phyloP scores from a whole-genome alignment of 352 stramenopile species.

The Phytopythium aichiense region DNA sequence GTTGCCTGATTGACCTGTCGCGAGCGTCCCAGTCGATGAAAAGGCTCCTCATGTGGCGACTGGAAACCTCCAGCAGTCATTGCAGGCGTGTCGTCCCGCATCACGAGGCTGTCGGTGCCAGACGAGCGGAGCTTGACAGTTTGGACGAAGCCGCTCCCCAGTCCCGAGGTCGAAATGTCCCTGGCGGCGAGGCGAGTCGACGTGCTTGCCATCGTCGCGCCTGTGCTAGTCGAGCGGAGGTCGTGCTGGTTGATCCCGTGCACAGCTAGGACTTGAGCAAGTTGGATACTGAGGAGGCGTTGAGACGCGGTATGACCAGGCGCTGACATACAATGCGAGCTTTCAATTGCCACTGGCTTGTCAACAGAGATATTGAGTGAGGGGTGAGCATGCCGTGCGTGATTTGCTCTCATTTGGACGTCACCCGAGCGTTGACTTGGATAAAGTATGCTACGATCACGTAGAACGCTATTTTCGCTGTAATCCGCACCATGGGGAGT shows the following conservation, averaged over 20 bases:
- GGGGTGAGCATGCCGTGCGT: not conserved
- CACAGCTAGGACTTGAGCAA: not conserved
- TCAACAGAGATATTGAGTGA: not conserved
- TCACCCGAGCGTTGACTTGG: not conserved
- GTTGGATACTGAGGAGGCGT: not conserved
- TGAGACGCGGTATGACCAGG: too few species aligned
- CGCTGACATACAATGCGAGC: too few species aligned
- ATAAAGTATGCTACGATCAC: not conserved
- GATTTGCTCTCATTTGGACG: not conserved
- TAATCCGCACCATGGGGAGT: not conserved
- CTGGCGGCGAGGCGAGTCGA: not conserved
- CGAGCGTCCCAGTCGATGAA: not conserved
- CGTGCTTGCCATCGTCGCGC: not conserved
- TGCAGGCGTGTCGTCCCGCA: too few species aligned
- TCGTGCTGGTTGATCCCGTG: not conserved
- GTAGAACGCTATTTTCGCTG: not conserved
- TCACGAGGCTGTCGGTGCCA: not conserved
- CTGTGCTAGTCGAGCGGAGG: not conserved
- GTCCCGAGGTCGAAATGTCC: not conserved
- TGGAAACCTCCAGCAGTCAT: not conserved
- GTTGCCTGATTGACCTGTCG: too few species aligned
- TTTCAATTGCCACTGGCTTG: too few species aligned
- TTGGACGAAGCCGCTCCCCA: not conserved
- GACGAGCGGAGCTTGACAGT: not conserved
- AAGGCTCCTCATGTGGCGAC: not conserved